Percentiles rank a stretch among this genome's conserved stretches.
phyloP scores from a whole-genome alignment of 345 rosid genomes.

The Acer negundo region DNA sequence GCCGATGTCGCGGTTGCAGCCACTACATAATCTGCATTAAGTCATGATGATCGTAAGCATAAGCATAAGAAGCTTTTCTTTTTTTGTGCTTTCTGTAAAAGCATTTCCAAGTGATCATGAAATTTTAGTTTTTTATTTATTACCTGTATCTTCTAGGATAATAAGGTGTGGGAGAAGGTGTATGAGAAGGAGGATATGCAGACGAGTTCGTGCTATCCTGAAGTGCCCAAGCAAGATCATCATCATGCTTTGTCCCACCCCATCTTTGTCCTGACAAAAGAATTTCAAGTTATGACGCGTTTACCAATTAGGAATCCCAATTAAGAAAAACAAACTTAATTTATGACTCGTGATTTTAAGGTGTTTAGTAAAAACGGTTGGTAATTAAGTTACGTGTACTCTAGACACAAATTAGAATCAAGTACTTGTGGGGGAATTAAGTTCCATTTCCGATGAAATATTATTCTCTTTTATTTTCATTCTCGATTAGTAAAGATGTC shows the following conservation, averaged over 20 bases:
- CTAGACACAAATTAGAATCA: too few species aligned
- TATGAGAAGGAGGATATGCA: constrained; percentile 45
- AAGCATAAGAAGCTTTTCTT: too few species aligned
- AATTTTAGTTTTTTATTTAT: background rate
- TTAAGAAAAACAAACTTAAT: too few species aligned
- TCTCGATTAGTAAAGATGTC: too few species aligned
- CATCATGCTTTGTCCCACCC: constrained; percentile 42
- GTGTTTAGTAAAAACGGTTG: too few species aligned
- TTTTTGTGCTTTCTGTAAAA: background rate
- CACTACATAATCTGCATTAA: constrained; percentile 64
- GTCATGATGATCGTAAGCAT: background rate
- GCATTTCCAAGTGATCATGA: background rate
- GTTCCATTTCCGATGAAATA: too few species aligned
- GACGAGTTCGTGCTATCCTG: constrained; percentile 46
- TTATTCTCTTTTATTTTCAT: too few species aligned
- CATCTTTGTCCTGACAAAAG: constrained; percentile 51
- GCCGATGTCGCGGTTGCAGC: constrained; percentile 70
- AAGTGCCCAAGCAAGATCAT: constrained; percentile 48
- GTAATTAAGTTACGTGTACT: too few species aligned
- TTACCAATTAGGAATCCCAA: too few species aligned
- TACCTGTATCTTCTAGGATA: constrained; percentile 56
- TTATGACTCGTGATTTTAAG: too few species aligned
- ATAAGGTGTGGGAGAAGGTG: constrained; percentile 35
- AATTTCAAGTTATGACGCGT: too few species aligned
- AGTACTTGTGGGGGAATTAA: too few species aligned